Evolutionary conservation across 768 basidiomycete genomes (phyloP), one percentile per base, ranked within the genome.

Genomic region (Lenzites betulinus): DNA sequence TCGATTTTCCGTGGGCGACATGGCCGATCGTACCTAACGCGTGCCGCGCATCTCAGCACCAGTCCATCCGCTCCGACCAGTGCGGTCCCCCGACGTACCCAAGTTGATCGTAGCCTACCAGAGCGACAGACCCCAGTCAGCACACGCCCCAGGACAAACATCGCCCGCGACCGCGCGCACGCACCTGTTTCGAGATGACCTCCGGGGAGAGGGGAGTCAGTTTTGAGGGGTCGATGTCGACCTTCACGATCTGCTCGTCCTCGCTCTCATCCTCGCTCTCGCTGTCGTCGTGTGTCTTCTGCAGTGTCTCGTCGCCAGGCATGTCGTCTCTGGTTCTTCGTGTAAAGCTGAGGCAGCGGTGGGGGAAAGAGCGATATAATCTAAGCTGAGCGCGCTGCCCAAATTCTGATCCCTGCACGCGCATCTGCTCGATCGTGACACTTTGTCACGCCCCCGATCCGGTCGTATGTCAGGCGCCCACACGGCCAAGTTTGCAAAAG

Each of bases 1-100:
- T 95, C 56, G 92, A 94, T 79, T 95, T 95, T 68, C 92, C 93
- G 81, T 95, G 94, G 20, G 96, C 96, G 82, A 99, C 96, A 84
- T 98, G 96, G 54, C 95, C 96, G 71, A 99, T 99, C 23, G 95
- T 99, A 66, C 93, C 95, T 93, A 67, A 13, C 52, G 18, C 18
- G 8, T 26, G 33, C 26, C 8, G 20, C 54, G 52, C 28, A 57
- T 39, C 54, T 60, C 41, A 60, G 59, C 59, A 56, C 22, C 41
- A n/a, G n/a, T n/a, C n/a, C n/a, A n/a, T 16, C 23, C 22, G 41
- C 28, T 35, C 28, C 26, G 20, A 46, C 11, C 20, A 25, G 11
- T n/a, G 3, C 20, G 65, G 25, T 30, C 5, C 25, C 18, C 18
- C 11, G 30, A 22, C 68, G 36, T 46, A 94, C 95, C 95, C 68